Conservation (phyloP, 1,284 basidiomycete species). For the Fereydounia khargensis region DNA sequence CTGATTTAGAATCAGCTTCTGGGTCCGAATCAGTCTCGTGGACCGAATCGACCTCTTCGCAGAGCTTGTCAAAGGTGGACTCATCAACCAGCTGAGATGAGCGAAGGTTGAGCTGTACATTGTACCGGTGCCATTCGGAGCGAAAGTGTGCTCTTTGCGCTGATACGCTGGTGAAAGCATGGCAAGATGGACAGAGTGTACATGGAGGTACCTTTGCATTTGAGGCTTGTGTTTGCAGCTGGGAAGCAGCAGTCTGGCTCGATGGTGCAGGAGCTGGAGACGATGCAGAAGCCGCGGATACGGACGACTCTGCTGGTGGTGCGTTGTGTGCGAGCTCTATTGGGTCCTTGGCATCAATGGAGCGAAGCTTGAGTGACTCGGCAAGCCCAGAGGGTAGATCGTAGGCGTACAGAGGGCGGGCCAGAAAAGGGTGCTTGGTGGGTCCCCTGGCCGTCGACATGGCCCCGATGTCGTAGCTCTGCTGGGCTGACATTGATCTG, state of each 20-base stretch:
- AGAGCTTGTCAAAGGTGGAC: constrained; percentile 28
- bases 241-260: not conserved
- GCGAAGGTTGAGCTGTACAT: constrained; percentile 67
- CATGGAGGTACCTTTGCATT: constrained; percentile 38
- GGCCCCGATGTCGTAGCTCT: too few relatives aligned
- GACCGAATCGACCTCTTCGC: constrained; percentile 29
- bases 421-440: constrained; percentile 15
- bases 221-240: too few relatives aligned
- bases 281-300: too few relatives aligned
- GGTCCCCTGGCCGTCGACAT: too few relatives aligned
- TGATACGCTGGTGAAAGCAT: constrained; percentile 71
- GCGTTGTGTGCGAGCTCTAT: not conserved
- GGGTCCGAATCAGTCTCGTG: constrained; percentile 30
- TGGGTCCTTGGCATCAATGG: constrained; percentile 17
- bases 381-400: constrained; percentile 26
- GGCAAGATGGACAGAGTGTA: constrained; percentile 56
- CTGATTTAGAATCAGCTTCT: too few relatives aligned
- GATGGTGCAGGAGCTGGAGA: too few relatives aligned
- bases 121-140: constrained; percentile 97
- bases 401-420: constrained; percentile 41
- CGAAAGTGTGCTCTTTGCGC: constrained; percentile 85
- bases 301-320: not conserved
- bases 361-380: constrained; percentile 21
- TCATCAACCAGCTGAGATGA: constrained; percentile 12
- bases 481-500: too few relatives aligned